A percentile compares a stretch with the other conserved stretches of the same genome.
phyloP scores from a whole-genome alignment of 768 basidiomycete genomes.

The Chlorophyllum brunneum region DNA sequence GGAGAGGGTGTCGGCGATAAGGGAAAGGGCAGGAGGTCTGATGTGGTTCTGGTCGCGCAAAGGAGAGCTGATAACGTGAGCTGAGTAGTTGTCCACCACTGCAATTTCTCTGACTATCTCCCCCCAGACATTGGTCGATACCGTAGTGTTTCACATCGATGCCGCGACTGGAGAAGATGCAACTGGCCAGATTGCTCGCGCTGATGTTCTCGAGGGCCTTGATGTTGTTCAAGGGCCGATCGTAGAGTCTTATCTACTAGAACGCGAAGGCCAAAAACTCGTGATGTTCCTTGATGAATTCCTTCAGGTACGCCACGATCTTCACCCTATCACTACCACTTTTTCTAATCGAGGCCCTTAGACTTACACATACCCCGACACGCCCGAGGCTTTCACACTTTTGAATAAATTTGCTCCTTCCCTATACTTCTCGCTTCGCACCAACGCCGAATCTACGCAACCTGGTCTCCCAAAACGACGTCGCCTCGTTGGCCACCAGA shows the following conservation, averaged over 20 bases:
- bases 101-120: neutral
- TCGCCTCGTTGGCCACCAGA: constrained; percentile 56
- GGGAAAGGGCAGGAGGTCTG: constrained; percentile 45
- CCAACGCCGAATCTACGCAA: constrained; percentile 25
- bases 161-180: constrained; percentile 74
- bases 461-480: constrained; percentile 24
- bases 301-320: constrained; percentile 49
- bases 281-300: constrained; percentile 72
- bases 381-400: constrained; percentile 34
- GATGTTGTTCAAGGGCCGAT: constrained; percentile 59
- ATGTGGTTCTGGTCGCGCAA: constrained; percentile 62
- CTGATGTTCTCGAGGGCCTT: constrained; percentile 48
- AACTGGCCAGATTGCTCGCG: constrained; percentile 25
- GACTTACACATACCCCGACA: constrained; percentile 69
- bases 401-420: constrained; percentile 41
- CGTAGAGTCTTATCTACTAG: constrained; percentile 55
- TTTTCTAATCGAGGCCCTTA: constrained; percentile 19
- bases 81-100: constrained; percentile 8
- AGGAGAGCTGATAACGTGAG: constrained; percentile 60
- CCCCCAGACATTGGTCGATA: constrained; percentile 56
- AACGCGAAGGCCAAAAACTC: constrained; percentile 36
- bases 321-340: neutral
- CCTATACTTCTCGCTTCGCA: constrained; percentile 55
- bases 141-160: constrained; percentile 73
- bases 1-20: constrained; percentile 38